Evolutionary conservation across 441 rosid genomes (phyloP).

Genomic region (Gossypium davidsonii): DNA sequence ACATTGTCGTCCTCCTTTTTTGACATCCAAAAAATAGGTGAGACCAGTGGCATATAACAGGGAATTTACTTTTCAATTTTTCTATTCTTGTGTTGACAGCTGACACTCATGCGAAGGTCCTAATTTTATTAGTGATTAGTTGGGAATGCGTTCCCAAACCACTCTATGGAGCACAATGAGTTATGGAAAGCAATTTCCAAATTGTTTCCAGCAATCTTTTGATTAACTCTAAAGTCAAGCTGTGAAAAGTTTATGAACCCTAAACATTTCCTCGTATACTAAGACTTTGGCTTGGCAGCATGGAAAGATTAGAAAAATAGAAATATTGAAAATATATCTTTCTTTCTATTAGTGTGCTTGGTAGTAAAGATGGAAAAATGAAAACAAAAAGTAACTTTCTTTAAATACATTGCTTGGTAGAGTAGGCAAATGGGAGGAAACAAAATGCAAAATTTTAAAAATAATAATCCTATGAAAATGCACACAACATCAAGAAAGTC

Average conservation of each 20-base stretch:
- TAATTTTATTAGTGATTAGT: neutral
- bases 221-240: neutral
- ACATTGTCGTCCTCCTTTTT: neutral
- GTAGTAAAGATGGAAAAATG: neutral
- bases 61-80: neutral
- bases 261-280: neutral
- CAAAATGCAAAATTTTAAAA: no score
- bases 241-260: neutral
- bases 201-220: neutral
- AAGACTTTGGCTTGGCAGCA: neutral
- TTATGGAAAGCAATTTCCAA: neutral
- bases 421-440: no score
- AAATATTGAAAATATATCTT: no score
- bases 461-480: no score
- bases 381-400: neutral
- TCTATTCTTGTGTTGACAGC: neutral
- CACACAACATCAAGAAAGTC: no score
- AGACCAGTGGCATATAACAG: neutral
- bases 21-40: neutral
- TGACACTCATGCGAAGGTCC: neutral
- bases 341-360: neutral
- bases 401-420: neutral
- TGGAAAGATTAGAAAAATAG: neutral
- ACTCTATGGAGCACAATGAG: neutral
- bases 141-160: neutral